Percentiles rank a stretch among this genome's conserved stretches.
Conservation (phyloP, 805 yeast genomes). For the Nakazawaea wyomingensis region DNA sequence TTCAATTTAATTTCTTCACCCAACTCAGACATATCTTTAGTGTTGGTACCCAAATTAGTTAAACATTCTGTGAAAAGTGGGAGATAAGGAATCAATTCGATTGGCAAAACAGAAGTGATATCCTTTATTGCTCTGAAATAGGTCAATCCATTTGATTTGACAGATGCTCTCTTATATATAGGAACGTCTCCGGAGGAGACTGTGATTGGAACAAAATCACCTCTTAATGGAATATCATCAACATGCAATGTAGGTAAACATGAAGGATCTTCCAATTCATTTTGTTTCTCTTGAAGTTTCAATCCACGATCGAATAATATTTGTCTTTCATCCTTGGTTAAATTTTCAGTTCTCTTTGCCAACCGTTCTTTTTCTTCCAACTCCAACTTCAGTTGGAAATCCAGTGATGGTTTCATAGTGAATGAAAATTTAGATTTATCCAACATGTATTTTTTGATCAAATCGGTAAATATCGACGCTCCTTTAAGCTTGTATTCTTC, state of each 20-base stretch:
- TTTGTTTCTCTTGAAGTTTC: constrained; percentile 57
- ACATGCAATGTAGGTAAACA: constrained; percentile 75
- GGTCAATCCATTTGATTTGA: constrained; percentile 69
- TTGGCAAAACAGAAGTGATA: constrained; percentile 47
- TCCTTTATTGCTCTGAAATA: constrained; percentile 68
- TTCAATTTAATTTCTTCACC: constrained; percentile 78
- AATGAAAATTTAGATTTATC: constrained; percentile 60
- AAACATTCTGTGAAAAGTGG: constrained; percentile 77
- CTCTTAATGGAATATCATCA: constrained; percentile 62
- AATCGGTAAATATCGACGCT: constrained; percentile 54
- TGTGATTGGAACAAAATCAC: constrained; percentile 32
- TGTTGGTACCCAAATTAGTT: constrained; percentile 79
- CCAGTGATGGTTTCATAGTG: constrained; percentile 65
- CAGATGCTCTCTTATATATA: constrained; percentile 26
- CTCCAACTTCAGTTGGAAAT: constrained; percentile 45
- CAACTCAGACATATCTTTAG: constrained; percentile 66
- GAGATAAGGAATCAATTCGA: constrained; percentile 58
- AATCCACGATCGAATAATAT: constrained; percentile 57
- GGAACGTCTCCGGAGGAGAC: constrained; percentile 28
- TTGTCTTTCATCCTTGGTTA: constrained; percentile 53
- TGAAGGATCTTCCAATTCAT: constrained; percentile 64
- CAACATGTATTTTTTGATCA: constrained; percentile 50
- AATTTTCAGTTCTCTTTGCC: constrained; percentile 30
- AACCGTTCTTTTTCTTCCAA: constrained; percentile 56
- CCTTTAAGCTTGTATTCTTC: constrained; percentile 47